These are phyloP conservation scores for Salvia sclarea DNA, from an alignment of 305 asterid species.

Conservation along the genomic window DNA sequence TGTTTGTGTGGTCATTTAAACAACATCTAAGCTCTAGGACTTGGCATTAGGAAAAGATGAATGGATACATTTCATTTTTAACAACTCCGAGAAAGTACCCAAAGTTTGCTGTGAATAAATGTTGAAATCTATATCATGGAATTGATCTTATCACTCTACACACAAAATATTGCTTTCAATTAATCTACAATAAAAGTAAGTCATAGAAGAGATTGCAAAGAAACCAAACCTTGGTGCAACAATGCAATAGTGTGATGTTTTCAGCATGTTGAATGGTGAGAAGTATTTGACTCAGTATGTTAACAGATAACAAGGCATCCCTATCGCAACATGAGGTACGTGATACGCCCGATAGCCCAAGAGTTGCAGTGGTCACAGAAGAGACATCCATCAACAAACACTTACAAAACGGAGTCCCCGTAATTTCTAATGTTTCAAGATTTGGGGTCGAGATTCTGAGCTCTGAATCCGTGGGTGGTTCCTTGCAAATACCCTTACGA, in stretches of 20 bases:
- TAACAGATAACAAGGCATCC: neutral
- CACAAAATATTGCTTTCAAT: too few relatives aligned
- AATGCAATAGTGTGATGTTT: neutral
- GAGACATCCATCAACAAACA: neutral
- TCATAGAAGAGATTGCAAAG: neutral
- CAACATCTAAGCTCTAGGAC: neutral
- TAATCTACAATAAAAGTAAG: too few relatives aligned
- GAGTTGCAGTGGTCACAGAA: neutral
- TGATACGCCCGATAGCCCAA: neutral
- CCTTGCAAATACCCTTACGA: neutral
- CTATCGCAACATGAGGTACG: too few relatives aligned
- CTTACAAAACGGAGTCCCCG: neutral
- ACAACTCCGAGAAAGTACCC: too few relatives aligned
- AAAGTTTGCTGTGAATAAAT: too few relatives aligned
- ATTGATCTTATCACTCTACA: neutral
- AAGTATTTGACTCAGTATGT: neutral
- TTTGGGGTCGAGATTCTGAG: slow-evolving; percentile 5
- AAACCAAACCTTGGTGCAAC: neutral
- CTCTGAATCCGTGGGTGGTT: neutral
- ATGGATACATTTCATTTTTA: neutral
- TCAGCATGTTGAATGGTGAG: neutral
- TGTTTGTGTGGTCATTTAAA: neutral
- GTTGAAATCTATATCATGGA: neutral
- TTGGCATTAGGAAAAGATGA: neutral
- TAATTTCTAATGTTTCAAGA: neutral